These are phyloP conservation scores for Termitomyces sp. DNA, from an alignment of 768 basidiomycete species.

Conservation along the genomic window DNA sequence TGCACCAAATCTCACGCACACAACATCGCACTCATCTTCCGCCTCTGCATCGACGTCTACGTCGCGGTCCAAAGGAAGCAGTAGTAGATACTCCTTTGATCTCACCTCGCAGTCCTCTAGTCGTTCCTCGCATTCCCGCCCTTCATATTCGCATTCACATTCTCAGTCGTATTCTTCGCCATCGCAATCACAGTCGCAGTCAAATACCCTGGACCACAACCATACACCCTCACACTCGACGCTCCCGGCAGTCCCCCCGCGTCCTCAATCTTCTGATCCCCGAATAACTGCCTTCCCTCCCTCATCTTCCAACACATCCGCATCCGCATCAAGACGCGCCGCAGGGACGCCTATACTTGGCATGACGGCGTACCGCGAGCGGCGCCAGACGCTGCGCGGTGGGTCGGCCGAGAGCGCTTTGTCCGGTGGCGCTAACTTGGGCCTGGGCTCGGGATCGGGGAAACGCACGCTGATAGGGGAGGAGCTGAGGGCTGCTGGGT, in stretches of 20 bases:
- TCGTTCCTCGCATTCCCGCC: neutral
- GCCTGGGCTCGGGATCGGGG: neutral
- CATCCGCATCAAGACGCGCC: neutral
- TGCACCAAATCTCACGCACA: constrained; percentile 7
- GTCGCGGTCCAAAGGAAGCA: neutral
- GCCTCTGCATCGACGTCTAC: neutral
- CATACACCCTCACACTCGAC: neutral
- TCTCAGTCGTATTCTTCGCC: constrained; percentile 1
- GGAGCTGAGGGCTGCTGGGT: constrained; percentile 65
- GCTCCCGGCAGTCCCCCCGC: neutral
- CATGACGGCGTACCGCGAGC: constrained; percentile 29
- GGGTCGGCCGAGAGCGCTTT: constrained; percentile 71
- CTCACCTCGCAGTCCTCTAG: neutral
- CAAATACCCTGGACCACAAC: neutral
- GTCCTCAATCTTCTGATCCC: neutral
- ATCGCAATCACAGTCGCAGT: neutral
- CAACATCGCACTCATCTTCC: constrained; percentile 4
- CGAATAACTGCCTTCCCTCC: neutral
- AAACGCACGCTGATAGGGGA: constrained; percentile 62
- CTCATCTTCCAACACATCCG: neutral
- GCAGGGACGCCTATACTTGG: constrained; percentile 10
- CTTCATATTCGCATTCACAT: neutral
- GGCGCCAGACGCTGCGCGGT: constrained; percentile 51
- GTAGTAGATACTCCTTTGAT: constrained; percentile 40
- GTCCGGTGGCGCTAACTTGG: constrained; percentile 3